Base-by-base conservation (phyloP, 2,329 filamentous ascomycete genomes). In the Diplodia scrobiculata region DNA sequence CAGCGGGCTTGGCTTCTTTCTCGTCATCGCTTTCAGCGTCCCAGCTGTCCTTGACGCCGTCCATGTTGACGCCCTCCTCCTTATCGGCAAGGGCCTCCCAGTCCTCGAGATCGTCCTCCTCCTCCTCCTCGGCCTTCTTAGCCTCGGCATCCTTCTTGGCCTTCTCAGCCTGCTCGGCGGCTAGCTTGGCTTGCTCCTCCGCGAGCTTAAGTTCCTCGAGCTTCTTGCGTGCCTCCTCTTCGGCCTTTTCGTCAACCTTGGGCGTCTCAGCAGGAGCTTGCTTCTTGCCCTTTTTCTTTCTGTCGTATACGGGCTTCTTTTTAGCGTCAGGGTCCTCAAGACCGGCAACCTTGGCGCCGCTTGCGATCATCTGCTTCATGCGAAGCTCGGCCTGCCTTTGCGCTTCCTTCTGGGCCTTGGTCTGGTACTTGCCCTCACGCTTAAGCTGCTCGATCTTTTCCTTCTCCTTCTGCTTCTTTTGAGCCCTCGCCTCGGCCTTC, bases 31-130 rank as follows among this genome's bases (percentile, higher is more conserved):
- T 89, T 65, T 92, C 90, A 38, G 91, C 92, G 76, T 98, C 94
- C 94, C 94, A 98, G 81, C 89, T 94, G 70, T 97, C 94, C 79
- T 97, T 97, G 73, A 96, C 84, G 68, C 90, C 89, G 17, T 89
- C 88, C 29, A 91, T 93, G 79, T 97, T 97, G 73, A 96, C 84
- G 68, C 90, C 89, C 14, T 89, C 89, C 29, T 91, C 86, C 51
- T 75, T 86, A 55, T 91, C 90, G 29, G 88, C 90, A 59, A 91
- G 89, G 34, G 88, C 87, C 78, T 97, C 92, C 93, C 93, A 97
- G 77, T 97, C 92, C 41, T 96, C 86, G 19, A 83, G 89, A 29
- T 90, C 77, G 19, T 87, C 86, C 27, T 90, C 77, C 21, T 87
- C 86, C 60, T 86, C 81, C n/a, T 34, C 88, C 60, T 84, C 81